Percentiles rank a stretch among this genome's conserved stretches.
These are phyloP conservation scores for Tulasnella sp. DNA, from an alignment of 768 basidiomycete species.

Conservation along the genomic window DNA sequence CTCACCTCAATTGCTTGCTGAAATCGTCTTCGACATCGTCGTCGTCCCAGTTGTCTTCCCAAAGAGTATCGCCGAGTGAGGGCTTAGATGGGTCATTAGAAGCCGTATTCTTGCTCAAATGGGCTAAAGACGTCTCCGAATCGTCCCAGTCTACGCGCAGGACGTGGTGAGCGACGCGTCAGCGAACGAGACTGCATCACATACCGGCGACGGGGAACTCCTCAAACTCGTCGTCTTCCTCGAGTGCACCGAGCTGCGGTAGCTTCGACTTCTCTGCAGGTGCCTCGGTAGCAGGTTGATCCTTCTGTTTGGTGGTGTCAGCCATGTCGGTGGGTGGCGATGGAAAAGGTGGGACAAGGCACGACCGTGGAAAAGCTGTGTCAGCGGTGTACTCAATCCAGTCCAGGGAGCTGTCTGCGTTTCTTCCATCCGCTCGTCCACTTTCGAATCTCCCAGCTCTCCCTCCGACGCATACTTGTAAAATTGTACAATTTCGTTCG, in stretches of 20 bases:
- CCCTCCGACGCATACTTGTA: no score
- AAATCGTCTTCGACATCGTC: slow-evolving; percentile 98
- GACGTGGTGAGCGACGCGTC: not conserved
- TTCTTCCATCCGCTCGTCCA: no score
- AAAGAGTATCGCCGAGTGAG: slow-evolving; percentile 59
- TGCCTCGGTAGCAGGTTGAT: not conserved
- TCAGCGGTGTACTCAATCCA: not conserved
- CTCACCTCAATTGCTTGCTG: slow-evolving; percentile 85
- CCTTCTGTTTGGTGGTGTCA: not conserved
- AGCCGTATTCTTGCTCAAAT: slow-evolving; percentile 33
- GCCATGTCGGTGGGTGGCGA: slow-evolving; percentile 8
- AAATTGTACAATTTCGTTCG: no score
- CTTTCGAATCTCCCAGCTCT: no score
- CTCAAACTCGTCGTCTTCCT: slow-evolving; percentile 97
- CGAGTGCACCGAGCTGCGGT: slow-evolving; percentile 73
- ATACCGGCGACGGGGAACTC: slow-evolving; percentile 78
- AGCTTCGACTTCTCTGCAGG: slow-evolving; percentile 2
- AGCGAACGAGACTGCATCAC: slow-evolving; percentile 18
- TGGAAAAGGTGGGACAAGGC: not conserved
- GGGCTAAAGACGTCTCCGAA: slow-evolving; percentile 67
- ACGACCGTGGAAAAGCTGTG: not conserved
- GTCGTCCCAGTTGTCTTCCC: slow-evolving; percentile 99
- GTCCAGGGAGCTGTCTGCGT: not conserved
- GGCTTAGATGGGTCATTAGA: slow-evolving; percentile 60
- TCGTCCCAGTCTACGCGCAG: slow-evolving; percentile 65